Conservation (phyloP, 805 yeast genomes). For the Candida krabiensis region DNA sequence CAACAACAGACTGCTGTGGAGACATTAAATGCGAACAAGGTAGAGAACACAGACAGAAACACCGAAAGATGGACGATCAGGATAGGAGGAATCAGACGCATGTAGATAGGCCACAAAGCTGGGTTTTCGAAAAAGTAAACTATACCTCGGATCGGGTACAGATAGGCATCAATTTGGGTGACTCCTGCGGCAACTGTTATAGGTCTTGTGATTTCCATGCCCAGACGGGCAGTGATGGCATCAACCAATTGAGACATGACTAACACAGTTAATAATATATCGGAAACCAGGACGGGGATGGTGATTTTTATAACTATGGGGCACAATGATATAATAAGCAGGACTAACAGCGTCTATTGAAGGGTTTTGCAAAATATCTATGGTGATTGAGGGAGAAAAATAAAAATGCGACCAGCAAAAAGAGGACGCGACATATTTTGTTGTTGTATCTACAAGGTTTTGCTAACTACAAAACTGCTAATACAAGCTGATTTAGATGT, state of each 20-base stretch:
- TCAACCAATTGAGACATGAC: conserved; percentile 10
- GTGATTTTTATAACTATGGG: too few species aligned
- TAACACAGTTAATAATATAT: too few species aligned
- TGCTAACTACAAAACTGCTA: background rate
- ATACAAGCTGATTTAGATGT: conserved; percentile 6
- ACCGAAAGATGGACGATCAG: conserved; percentile 21
- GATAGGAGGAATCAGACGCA: conserved; percentile 25
- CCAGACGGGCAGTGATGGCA: conserved; percentile 17
- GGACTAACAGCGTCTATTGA: too few species aligned
- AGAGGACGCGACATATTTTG: too few species aligned
- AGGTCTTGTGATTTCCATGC: conserved; percentile 26
- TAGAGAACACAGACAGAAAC: conserved; percentile 17
- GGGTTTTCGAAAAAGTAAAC: conserved; percentile 25
- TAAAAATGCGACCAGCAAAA: too few species aligned
- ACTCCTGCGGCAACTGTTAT: conserved; percentile 16
- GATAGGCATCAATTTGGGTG: conserved; percentile 13
- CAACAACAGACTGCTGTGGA: conserved; percentile 18
- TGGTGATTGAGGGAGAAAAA: too few species aligned
- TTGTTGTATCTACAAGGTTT: too few species aligned
- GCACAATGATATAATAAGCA: too few species aligned
- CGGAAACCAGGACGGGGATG: too few species aligned
- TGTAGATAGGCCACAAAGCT: conserved; percentile 26
- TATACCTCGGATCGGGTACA: conserved; percentile 29
- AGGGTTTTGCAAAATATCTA: too few species aligned
- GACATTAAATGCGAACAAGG: conserved; percentile 26